A percentile compares a stretch with the other conserved stretches of the same genome.
Evolutionary conservation across 148 eudicot genomes (phyloP).

Genomic region (Vaccinium macrocarpon): DNA sequence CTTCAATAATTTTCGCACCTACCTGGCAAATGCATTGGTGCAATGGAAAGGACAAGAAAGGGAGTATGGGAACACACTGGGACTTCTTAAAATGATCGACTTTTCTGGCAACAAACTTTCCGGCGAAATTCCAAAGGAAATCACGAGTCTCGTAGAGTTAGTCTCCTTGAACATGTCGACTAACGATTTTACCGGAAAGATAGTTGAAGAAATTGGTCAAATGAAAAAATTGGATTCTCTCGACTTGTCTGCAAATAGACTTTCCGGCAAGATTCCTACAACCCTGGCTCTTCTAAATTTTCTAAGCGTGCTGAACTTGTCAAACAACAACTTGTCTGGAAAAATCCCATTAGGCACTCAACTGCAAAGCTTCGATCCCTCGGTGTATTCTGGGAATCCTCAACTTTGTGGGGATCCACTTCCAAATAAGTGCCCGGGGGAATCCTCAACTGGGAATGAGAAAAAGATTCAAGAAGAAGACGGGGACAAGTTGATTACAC

Average conservation of each 20-base stretch:
- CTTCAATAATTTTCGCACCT: too few relatives aligned
- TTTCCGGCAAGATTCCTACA: constrained; percentile 28
- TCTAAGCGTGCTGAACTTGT: constrained; percentile 26
- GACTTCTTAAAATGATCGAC: constrained; percentile 23
- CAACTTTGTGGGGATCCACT: constrained; percentile 32
- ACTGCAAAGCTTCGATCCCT: constrained; percentile 22
- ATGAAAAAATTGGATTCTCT: constrained; percentile 22
- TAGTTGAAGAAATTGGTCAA: constrained; percentile 19
- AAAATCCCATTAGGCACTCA: constrained; percentile 30
- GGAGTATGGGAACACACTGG: constrained; percentile 2
- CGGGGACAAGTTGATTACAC: neutral
- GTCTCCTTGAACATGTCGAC: constrained; percentile 30
- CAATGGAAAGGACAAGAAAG: constrained; percentile 18
- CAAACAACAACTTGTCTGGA: constrained; percentile 25
- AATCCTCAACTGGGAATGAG: neutral
- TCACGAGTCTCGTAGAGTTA: constrained; percentile 11
- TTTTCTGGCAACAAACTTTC: constrained; percentile 25
- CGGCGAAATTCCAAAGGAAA: constrained; percentile 18
- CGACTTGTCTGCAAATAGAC: constrained; percentile 25
- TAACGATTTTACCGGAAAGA: constrained; percentile 21
- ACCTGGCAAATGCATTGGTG: constrained; percentile 6
- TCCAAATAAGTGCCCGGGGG: constrained; percentile 12
- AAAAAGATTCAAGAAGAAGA: neutral
- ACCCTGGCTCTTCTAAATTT: constrained; percentile 16
- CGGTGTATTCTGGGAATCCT: constrained; percentile 22